Base-by-base conservation (phyloP, 148 eudicot genomes). In the Silene uniflora region DNA sequence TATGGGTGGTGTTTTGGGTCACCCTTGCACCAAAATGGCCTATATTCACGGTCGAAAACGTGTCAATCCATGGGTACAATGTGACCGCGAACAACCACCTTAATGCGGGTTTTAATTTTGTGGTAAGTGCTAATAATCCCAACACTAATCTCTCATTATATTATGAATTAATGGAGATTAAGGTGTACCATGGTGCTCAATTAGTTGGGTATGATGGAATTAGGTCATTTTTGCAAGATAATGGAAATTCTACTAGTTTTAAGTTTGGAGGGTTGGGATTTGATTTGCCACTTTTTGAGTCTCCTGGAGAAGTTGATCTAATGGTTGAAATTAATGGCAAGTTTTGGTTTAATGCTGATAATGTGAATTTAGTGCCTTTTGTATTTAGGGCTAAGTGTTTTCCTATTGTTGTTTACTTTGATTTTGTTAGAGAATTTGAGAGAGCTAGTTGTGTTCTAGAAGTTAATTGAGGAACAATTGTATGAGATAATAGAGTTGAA, bases 291-390 rank as follows among this genome's bases (percentile, higher is more conserved):
- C 73, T 75, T 54, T 76, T 76, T 10, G 78, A 76, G 64, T 16
- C 39, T 4, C 23, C 11, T 19, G 73, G 78, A 1, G 78, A 67
- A 11, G 72, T 76, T 35, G 78, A 76, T 39, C 72, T 76, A 14
- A 54, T 21, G 13, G 14, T 58, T 21, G 39, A 67, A 44, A 2
- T 76, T 17, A 58, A 67, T 18, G 78, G 78, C 55, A 76, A 10
- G 73, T 29, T 76, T 62, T 76, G 73, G 78, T 76, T 52, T 58
- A 76, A 67, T 12, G 35, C 14, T 67, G 65, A 44, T 67, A 22
- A 14, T 6, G 24, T 55, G 55, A 76, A 23, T 29, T 67, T 67
- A 72, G 46, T 52, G 16, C 44, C 49, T 46, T 66, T 24, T 66
- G 29, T 32, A 2, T 25, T 75, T 10, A 52, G 35, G 72, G 73